Evolutionary conservation across 345 rosid genomes (phyloP).

Genomic region (Odontarrhena argentea): DNA sequence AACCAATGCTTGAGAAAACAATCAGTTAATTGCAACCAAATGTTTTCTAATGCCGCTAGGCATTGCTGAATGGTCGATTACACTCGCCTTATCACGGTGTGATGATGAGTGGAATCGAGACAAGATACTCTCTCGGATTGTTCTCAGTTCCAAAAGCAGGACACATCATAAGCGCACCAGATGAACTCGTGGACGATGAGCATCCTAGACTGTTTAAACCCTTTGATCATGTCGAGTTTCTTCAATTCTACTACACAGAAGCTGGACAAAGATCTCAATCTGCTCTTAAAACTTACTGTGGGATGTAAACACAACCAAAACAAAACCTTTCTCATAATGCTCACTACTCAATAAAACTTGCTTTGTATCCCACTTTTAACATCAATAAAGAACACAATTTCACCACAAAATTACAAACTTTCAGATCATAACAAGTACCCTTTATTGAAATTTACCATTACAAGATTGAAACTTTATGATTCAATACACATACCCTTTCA

Average conservation of each 20-base stretch:
- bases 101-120: slow-evolving; percentile 61
- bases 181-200: slow-evolving; percentile 57
- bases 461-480: too few species aligned
- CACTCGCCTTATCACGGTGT: slow-evolving; percentile 68
- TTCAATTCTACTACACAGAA: slow-evolving; percentile 46
- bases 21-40: not conserved
- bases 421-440: too few species aligned
- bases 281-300: slow-evolving; percentile 54
- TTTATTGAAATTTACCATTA: too few species aligned
- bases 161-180: slow-evolving; percentile 47
- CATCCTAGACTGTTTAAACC: slow-evolving; percentile 61
- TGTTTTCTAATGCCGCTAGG: slow-evolving; percentile 44
- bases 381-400: too few species aligned
- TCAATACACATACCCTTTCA: too few species aligned
- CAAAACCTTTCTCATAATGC: too few species aligned
- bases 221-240: slow-evolving; percentile 56
- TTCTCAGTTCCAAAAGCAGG: slow-evolving; percentile 62
- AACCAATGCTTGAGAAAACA: slow-evolving; percentile 10
- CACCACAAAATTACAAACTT: too few species aligned
- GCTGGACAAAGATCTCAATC: slow-evolving; percentile 48
- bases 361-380: too few species aligned
- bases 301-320: slow-evolving; percentile 27
- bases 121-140: slow-evolving; percentile 61
- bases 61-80: slow-evolving; percentile 63
- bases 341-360: too few species aligned